These are phyloP conservation scores for Ogataea zsoltii DNA, from an alignment of 805 yeast genomes.

Conservation along the genomic window DNA sequence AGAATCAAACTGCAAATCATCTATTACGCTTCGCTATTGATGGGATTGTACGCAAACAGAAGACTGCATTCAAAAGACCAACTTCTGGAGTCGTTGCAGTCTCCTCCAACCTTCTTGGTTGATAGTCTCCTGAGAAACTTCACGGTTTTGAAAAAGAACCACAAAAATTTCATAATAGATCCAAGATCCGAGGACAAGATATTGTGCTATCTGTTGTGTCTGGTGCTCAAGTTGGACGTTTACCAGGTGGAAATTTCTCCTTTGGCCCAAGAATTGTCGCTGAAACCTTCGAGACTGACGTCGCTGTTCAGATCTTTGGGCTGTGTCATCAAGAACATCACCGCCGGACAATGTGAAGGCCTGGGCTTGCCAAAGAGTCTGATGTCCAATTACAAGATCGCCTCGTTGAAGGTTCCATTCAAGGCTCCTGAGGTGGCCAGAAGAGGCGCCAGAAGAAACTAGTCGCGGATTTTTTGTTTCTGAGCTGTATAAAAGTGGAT, in stretches of 20 bases:
- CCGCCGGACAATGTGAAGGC: slow-evolving; percentile 74
- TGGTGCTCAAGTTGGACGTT: slow-evolving; percentile 73
- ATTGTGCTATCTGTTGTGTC: slow-evolving; percentile 72
- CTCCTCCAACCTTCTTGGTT: slow-evolving; percentile 73
- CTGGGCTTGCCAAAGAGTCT: slow-evolving; percentile 60
- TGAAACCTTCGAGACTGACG: slow-evolving; percentile 72
- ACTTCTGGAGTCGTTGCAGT: slow-evolving; percentile 60
- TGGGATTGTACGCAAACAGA: slow-evolving; percentile 78
- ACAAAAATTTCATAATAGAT: slow-evolving; percentile 75
- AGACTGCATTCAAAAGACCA: slow-evolving; percentile 60
- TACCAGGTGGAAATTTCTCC: slow-evolving; percentile 77
- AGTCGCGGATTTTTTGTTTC: no score
- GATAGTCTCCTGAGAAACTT: slow-evolving; percentile 74
- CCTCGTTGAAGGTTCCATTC: slow-evolving; percentile 84
- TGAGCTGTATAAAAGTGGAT: no score
- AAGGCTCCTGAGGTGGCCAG: slow-evolving; percentile 80
- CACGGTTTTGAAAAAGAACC: slow-evolving; percentile 69
- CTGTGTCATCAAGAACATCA: slow-evolving; percentile 69
- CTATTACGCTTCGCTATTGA: slow-evolving; percentile 76
- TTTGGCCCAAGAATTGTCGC: slow-evolving; percentile 77
- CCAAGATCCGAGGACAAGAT: slow-evolving; percentile 88
- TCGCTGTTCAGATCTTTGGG: slow-evolving; percentile 80
- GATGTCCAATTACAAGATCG: slow-evolving; percentile 67
- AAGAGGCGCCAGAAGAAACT: slow-evolving; percentile 37
- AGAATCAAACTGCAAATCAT: slow-evolving; percentile 63